Conservation (phyloP, 2,329 filamentous ascomycete genomes). For the Neofusicoccum kwambonambiense region DNA sequence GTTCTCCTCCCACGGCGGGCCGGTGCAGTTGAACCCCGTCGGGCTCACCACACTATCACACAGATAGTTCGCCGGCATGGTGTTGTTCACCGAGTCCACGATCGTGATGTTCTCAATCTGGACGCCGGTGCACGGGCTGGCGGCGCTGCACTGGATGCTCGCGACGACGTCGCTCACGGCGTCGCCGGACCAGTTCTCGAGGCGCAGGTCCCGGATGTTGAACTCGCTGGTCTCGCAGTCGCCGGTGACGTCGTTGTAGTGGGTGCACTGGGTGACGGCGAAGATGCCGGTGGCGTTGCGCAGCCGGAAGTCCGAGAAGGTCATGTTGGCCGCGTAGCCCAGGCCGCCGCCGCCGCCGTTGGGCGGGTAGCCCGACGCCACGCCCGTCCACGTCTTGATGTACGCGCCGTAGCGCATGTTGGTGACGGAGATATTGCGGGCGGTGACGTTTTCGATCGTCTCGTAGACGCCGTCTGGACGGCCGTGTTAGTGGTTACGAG, state of each 20-base stretch:
- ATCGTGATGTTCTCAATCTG: constrained; percentile 22
- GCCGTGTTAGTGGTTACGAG: not conserved
- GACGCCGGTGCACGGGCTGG: constrained; percentile 27
- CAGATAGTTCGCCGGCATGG: constrained; percentile 22
- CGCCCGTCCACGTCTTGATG: constrained; percentile 60
- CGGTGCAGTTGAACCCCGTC: constrained; percentile 13
- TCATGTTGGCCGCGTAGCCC: constrained; percentile 43
- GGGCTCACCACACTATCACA: constrained; percentile 24
- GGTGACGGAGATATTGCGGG: constrained; percentile 47
- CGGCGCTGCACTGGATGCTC: constrained; percentile 31
- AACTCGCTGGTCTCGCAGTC: constrained; percentile 44
- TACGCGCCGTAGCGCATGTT: constrained; percentile 52
- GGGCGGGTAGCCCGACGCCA: constrained; percentile 51
- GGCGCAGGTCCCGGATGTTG: constrained; percentile 36
- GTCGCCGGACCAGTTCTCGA: constrained; percentile 33
- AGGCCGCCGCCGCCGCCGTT: constrained; percentile 60
- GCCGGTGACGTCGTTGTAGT: constrained; percentile 35
- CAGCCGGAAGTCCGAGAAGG: constrained; percentile 36
- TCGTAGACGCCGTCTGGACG: not conserved
- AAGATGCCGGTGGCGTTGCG: constrained; percentile 32
- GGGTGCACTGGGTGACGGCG: constrained; percentile 42
- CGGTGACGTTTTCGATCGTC: constrained; percentile 40
- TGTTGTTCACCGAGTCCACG: constrained; percentile 23
- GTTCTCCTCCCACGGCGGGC: constrained; percentile 11
- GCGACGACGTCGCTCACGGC: constrained; percentile 23